A percentile compares a stretch with the other conserved stretches of the same genome.
phyloP scores from a whole-genome alignment of 345 rosid species.

The Mangifera indica region DNA sequence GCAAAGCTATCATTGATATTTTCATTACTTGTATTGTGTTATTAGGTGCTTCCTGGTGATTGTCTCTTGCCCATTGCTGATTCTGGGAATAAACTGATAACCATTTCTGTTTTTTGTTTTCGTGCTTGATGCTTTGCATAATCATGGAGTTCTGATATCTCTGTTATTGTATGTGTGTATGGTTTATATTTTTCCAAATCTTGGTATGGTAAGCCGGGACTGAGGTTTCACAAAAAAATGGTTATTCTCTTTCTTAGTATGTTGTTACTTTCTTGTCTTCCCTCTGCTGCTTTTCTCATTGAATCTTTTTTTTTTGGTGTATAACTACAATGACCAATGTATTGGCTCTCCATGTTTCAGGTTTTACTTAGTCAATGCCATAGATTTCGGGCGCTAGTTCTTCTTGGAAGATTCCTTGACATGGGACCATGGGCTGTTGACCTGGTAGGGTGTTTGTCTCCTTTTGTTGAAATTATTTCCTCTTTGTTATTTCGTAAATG shows the following conservation, averaged over 20 bases:
- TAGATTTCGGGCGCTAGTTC: conserved; percentile 94
- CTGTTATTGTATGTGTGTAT: not conserved
- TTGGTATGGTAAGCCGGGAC: not conserved
- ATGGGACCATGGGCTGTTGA: conserved; percentile 99
- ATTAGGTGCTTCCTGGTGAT: not conserved
- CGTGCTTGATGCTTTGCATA: not conserved
- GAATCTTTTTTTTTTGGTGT: not conserved
- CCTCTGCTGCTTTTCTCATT: not conserved
- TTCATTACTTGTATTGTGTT: not conserved
- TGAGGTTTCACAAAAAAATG: not conserved
- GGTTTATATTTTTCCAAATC: not conserved
- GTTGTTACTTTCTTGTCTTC: no score
- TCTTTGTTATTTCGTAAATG: conserved; percentile 14
- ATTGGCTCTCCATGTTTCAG: conserved; percentile 42
- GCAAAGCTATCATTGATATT: not conserved
- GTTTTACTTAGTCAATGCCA: conserved; percentile 98
- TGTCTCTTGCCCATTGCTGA: not conserved
- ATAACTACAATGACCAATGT: conserved; percentile 4
- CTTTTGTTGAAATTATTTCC: not conserved
- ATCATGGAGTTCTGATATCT: not conserved
- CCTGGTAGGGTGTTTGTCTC: conserved; percentile 56
- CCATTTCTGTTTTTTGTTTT: not conserved
- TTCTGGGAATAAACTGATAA: no score
- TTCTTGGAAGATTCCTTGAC: conserved; percentile 97
- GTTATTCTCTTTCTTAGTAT: no score